Evolutionary conservation across 176 grass and related monocot species (phyloP), one percentile per base, ranked within the genome.

Genomic region (Triticum monococcum): DNA sequence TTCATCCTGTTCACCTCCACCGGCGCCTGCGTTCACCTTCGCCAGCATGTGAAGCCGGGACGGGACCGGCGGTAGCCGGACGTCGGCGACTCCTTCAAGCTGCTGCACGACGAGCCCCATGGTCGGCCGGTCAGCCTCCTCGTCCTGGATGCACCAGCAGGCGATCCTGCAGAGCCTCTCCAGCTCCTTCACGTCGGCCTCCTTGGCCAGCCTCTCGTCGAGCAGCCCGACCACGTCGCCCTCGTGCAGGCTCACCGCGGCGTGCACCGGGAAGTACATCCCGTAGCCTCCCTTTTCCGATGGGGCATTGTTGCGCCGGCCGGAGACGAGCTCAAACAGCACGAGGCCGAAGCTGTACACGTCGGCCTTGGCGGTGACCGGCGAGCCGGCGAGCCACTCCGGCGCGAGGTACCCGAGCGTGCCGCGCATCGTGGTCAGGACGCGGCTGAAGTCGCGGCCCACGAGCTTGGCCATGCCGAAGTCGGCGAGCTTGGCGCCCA

Each of bases 371-470:
- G 89, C 74, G 13, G 89, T 91, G 83, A 94, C 31, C 11, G 89
- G 26, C 14, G 43, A 76, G 50, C 86, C 89, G 0, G 83, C 25
- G 4, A 94, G 86, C 92, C 92, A 94, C 66, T 94, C 92, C 56
- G 86, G 80, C 33, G 89, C 89, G 25, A 93, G 89, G 60, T 91
- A 93, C 2, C 89, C 92, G n/a, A 93, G 63, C 60, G 91, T 93
- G 61, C 88, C 91, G 24, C 88, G 79, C 91, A 90, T 90, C 86
- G 86, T 90, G 43, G 91, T 93, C 14, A 91, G 74, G 11, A 91
- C 85, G 59, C 85, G 85, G 81, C 89, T 91, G 81, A 87, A 91
- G 3, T 91, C 85, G 60, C 46, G 89, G 45, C 81, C 81, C 67
- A 87, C 22, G 76, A 87, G 81, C 81, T 91, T 91, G 68, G 89